A percentile compares a stretch with the other conserved stretches of the same genome.
Conservation (phyloP, 164 flowering plant species). For the Vitis vinifera region DNA sequence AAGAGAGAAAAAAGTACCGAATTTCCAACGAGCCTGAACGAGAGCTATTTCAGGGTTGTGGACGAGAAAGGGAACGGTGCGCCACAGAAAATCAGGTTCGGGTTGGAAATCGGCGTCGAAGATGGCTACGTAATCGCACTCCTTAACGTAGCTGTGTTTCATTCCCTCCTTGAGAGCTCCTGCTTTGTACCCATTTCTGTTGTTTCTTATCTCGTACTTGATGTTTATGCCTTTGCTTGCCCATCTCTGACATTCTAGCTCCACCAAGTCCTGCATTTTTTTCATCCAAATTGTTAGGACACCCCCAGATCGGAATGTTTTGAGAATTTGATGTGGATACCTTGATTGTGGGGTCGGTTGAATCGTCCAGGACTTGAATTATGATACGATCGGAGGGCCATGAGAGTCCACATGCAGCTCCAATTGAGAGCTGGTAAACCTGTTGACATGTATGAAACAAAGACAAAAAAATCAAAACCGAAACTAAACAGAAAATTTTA, state of each 20-base stretch:
- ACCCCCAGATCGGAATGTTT: no score
- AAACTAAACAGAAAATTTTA: no score
- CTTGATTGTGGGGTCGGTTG: conserved; percentile 75
- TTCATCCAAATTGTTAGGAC: no score
- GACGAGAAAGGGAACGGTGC: conserved; percentile 55
- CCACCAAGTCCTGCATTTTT: conserved; percentile 53
- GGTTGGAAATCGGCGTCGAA: conserved; percentile 85
- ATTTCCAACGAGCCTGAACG: conserved; percentile 62
- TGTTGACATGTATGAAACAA: conserved; percentile 13
- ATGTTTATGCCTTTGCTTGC: conserved; percentile 71
- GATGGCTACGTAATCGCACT: conserved; percentile 64
- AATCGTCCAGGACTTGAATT: conserved; percentile 88
- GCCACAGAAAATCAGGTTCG: conserved; percentile 57
- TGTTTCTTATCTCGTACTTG: conserved; percentile 55
- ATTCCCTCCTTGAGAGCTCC: conserved; percentile 60
- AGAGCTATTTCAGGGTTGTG: conserved; percentile 60
- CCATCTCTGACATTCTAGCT: conserved; percentile 82
- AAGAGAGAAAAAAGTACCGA: conserved; percentile 31
- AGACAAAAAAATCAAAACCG: neutral
- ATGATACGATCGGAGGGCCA: conserved; percentile 87
- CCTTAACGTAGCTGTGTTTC: conserved; percentile 56
- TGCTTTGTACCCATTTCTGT: conserved; percentile 61
- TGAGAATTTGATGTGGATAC: conserved; percentile 22
- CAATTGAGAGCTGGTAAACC: conserved; percentile 86
- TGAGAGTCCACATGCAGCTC: conserved; percentile 91